phyloP scores from a whole-genome alignment of 164 flowering plant species.

The Cinnamomum chago region DNA sequence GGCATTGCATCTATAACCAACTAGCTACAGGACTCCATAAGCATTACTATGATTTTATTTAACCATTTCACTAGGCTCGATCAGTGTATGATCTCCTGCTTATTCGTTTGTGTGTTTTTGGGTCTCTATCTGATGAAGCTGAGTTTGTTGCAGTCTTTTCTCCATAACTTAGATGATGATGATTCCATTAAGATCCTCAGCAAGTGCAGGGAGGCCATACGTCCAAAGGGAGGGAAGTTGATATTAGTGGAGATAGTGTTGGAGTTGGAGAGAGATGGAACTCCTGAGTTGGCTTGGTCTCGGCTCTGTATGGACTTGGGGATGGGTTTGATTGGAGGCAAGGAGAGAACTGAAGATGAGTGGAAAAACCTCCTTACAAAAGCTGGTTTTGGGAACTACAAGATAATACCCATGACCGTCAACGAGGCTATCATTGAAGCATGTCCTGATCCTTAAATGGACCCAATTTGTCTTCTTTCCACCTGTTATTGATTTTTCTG shows the following conservation, averaged over 20 bases:
- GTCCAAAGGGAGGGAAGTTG: constrained; percentile 4
- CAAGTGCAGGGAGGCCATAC: constrained; percentile 7
- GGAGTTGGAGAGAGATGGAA: neutral
- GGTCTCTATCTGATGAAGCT: no score
- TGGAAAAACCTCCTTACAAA: constrained; percentile 3
- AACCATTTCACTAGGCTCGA: no score
- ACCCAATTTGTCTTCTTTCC: no score
- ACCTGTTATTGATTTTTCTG: no score
- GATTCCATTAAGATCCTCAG: constrained; percentile 11
- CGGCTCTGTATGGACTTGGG: constrained; percentile 7
- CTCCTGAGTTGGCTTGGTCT: neutral
- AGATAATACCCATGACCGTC: neutral
- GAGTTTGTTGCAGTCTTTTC: neutral
- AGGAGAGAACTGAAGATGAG: neutral
- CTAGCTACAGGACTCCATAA: no score
- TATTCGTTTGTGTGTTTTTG: no score
- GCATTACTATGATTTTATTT: no score
- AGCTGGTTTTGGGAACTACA: constrained; percentile 5
- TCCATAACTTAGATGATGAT: constrained; percentile 1
- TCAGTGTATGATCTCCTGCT: no score
- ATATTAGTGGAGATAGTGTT: neutral
- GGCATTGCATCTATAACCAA: no score
- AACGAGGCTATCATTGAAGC: constrained; percentile 5
- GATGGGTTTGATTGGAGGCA: constrained; percentile 1
- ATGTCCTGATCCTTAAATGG: neutral